Conservation (phyloP, 306 rosid genomes). For the Crataegus laevigata region DNA sequence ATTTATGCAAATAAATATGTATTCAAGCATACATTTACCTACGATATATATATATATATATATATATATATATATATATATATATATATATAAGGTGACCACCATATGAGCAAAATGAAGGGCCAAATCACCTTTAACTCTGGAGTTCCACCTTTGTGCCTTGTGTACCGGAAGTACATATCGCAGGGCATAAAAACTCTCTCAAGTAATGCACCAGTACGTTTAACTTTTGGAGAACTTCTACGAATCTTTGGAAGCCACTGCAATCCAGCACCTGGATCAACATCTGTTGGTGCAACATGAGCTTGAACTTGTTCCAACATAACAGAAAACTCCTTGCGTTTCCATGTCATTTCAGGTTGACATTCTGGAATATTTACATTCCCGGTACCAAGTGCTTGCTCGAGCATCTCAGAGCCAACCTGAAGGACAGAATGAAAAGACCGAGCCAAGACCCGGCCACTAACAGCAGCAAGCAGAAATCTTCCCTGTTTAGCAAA, state of each 20-base stretch:
- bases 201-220: conserved; percentile 98
- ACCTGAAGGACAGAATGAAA: conserved; percentile 91
- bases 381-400: conserved; percentile 66
- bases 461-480: conserved; percentile 97
- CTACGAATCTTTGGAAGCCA: conserved; percentile 94
- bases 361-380: conserved; percentile 56
- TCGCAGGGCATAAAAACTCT: conserved; percentile 99
- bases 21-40: neutral
- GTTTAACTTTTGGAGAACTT: conserved; percentile 96
- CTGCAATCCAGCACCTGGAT: conserved; percentile 98
- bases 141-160: conserved; percentile 98
- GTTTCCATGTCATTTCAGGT: conserved; percentile 97
- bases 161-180: conserved; percentile 90
- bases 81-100: too few relatives aligned
- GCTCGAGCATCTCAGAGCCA: conserved; percentile 90
- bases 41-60: too few relatives aligned
- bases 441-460: conserved; percentile 88
- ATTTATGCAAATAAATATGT: neutral
- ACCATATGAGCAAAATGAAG: neutral
- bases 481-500: conserved; percentile 74
- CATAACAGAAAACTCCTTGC: conserved; percentile 89
- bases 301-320: conserved; percentile 97
- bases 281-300: conserved; percentile 99
- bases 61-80: too few relatives aligned
- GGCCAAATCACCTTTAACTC: conserved; percentile 56